A percentile compares a stretch with the other conserved stretches of the same genome.
These are phyloP conservation scores for Fraxinus dipetala DNA, from an alignment of 305 asterid genomes.

Conservation along the genomic window DNA sequence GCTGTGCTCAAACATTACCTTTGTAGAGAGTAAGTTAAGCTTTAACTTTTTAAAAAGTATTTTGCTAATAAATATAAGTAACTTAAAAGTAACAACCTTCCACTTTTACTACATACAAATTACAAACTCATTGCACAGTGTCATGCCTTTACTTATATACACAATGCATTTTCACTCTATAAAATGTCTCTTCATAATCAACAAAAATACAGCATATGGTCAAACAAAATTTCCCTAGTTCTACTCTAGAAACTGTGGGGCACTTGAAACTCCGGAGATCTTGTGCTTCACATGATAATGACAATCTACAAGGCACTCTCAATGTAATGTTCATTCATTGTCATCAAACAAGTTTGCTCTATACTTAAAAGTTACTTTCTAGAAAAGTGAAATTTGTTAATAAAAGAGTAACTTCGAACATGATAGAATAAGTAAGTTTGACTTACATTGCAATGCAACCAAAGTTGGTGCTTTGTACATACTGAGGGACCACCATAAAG, in stretches of 20 bases:
- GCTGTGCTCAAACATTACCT: no score
- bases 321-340: slow-evolving; percentile 10
- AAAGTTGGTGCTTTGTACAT: not conserved
- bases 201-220: slow-evolving; percentile 20
- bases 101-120: no score
- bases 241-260: slow-evolving; percentile 22
- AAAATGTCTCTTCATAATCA: slow-evolving; percentile 18
- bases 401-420: not conserved
- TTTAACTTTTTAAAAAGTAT: no score
- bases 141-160: slow-evolving; percentile 18
- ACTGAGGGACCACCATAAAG: slow-evolving; percentile 13
- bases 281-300: not conserved
- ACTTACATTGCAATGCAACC: not conserved
- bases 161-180: slow-evolving; percentile 26
- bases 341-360: not conserved
- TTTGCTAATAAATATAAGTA: no score
- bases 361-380: not conserved
- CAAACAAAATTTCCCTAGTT: slow-evolving; percentile 24
- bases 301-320: slow-evolving; percentile 8
- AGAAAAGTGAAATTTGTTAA: not conserved
- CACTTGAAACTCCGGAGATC: not conserved
- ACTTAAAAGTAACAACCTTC: no score
- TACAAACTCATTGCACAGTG: slow-evolving; percentile 41
- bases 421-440: not conserved
- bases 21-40: no score